Evolutionary conservation across 2,329 filamentous ascomycete species (phyloP).

Genomic region (Colletotrichum plurivorum): DNA sequence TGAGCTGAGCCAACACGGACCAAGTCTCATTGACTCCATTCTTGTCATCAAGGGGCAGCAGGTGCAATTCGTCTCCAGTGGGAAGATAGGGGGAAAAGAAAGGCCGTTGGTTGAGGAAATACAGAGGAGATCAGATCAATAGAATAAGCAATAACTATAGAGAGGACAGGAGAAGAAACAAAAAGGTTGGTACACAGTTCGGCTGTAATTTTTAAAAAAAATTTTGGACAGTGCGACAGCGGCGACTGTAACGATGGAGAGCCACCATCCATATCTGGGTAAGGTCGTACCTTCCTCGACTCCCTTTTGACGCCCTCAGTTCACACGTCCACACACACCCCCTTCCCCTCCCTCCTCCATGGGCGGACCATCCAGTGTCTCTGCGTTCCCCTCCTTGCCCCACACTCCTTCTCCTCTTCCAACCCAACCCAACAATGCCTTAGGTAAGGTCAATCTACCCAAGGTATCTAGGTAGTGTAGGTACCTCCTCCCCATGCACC

Average conservation of each 20-base stretch:
- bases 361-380: not conserved
- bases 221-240: constrained; percentile 24
- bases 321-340: constrained; percentile 11
- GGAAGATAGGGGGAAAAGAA: constrained; percentile 7
- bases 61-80: constrained; percentile 2
- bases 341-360: not conserved
- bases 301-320: too few relatives aligned
- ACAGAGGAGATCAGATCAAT: not conserved
- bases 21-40: constrained; percentile 17
- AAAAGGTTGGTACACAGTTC: constrained; percentile 15
- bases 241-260: constrained; percentile 33
- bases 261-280: constrained; percentile 2
- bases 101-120: constrained; percentile 3
- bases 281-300: not conserved
- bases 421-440: constrained; percentile 1
- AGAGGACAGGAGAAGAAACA: not conserved
- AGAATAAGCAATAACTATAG: too few relatives aligned
- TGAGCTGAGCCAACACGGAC: constrained; percentile 10
- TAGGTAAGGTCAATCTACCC: constrained; percentile 12
- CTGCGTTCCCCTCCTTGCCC: constrained; percentile 10
- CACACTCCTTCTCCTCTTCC: not conserved
- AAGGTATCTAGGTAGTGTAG: too few relatives aligned
- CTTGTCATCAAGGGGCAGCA: constrained; percentile 17
- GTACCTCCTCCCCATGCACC: too few relatives aligned
- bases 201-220: constrained; percentile 10